Percentiles rank a stretch among this genome's conserved stretches.
These are phyloP conservation scores for Calonectria fujianensis DNA, from an alignment of 2,329 filamentous ascomycete genomes.

Conservation along the genomic window DNA sequence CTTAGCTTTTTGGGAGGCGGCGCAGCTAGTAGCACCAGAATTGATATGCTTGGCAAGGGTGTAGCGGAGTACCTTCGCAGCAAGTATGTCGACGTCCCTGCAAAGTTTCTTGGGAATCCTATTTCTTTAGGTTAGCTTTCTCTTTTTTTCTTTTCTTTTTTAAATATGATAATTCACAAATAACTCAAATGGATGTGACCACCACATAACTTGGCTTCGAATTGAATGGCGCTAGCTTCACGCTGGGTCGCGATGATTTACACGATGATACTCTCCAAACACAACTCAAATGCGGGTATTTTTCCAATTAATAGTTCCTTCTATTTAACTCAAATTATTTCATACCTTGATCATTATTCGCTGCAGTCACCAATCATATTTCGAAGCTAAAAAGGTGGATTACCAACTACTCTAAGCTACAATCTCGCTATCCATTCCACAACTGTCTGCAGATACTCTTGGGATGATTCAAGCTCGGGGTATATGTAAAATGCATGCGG, in stretches of 20 bases:
- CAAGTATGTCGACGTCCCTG: constrained; percentile 35
- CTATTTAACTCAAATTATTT: too few species aligned
- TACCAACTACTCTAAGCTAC: background rate
- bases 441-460: constrained; percentile 19
- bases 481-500: constrained; percentile 38
- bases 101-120: constrained; percentile 35
- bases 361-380: too few species aligned
- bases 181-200: too few species aligned
- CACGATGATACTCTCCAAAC: too few species aligned
- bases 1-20: constrained; percentile 35
- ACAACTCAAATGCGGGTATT: too few species aligned
- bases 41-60: constrained; percentile 39
- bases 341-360: too few species aligned
- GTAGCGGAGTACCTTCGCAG: constrained; percentile 38
- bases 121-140: constrained; percentile 24
- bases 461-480: constrained; percentile 23
- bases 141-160: too few species aligned
- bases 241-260: too few species aligned
- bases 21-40: constrained; percentile 36
- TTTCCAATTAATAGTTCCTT: too few species aligned
- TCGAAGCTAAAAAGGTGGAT: background rate
- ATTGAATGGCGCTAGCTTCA: too few species aligned
- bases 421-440: constrained; percentile 29
- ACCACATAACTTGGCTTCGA: too few species aligned
- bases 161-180: background rate